Evolutionary conservation across 805 yeast species (phyloP), one percentile per base, ranked within the genome.

Genomic region (Candida suzukii): DNA sequence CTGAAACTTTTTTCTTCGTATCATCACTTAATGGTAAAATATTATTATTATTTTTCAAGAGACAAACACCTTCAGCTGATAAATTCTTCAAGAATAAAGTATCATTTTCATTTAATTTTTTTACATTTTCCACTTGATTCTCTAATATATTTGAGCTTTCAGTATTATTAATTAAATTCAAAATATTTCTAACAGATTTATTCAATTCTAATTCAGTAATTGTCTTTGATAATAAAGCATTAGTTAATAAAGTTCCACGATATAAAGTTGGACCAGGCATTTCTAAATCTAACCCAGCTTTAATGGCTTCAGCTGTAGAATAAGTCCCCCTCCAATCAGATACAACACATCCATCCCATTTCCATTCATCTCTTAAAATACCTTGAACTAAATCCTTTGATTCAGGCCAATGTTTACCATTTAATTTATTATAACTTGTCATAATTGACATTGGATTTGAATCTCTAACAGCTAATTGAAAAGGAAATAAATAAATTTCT

Each of bases 321-420:
- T 73, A 77, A 10, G 70, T 66, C 20, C 85, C 86, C 52, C 52
- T 72, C 85, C 85, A 79, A 58, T 79, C 86, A 24, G 80, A 72
- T 78, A 80, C 76, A 28, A 70, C 54, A 30, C 71, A 55, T 35
- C 85, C 85, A 8, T 71, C 41, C 80, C n/a, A n/a, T n/a, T n/a
- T n/a, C n/a, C n/a, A n/a, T n/a, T n/a, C n/a, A n/a, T n/a, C n/a
- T n/a, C n/a, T 62, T 44, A 79, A 60, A 29, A 76, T 58, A 25
- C 72, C 70, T 12, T 67, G 57, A 33, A 79, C 49, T 35, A 77
- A 53, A 31, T 54, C 48, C 42, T 63, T 60, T 36, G 67, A 60
- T 49, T 78, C 74, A 20, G 78, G 67, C 36, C 61, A 78, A 54
- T 79, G 84, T 12, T 52, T 69, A 30, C 84, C 86, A 49, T 80